Evolutionary conservation across 108 stramenopile species (phyloP).

Genomic region (Cylindrotheca closterium): DNA sequence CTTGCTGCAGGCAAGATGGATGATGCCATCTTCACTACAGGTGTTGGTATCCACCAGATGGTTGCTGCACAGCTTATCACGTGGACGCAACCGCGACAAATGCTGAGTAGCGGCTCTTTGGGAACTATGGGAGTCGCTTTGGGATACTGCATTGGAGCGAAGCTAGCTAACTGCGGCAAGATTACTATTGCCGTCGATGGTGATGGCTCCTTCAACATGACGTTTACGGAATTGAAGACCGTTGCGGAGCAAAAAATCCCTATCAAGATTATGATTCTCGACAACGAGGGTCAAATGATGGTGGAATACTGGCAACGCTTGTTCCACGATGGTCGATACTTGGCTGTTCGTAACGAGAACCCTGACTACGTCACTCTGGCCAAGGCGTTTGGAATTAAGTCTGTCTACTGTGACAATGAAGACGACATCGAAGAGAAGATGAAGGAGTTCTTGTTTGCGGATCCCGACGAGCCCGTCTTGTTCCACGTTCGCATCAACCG

Average conservation of each 20-base stretch:
- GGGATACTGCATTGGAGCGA: conserved; percentile 86
- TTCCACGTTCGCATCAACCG: conserved; percentile 86
- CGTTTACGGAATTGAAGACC: conserved; percentile 91
- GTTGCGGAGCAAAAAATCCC: conserved; percentile 82
- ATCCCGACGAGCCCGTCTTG: conserved; percentile 87
- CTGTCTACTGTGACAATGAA: conserved; percentile 66
- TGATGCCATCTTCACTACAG: conserved; percentile 80
- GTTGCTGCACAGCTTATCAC: conserved; percentile 91
- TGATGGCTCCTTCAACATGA: conserved; percentile 93
- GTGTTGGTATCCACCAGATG: conserved; percentile 94
- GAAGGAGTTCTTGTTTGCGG: conserved; percentile 78
- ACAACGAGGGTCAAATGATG: conserved; percentile 94
- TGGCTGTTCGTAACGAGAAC: conserved; percentile 83
- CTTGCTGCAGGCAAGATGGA: conserved; percentile 70
- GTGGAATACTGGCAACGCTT: conserved; percentile 93
- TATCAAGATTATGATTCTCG: conserved; percentile 87
- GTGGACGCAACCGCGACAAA: conserved; percentile 91
- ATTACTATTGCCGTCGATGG: conserved; percentile 85
- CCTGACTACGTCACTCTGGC: conserved; percentile 81
- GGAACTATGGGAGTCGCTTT: conserved; percentile 92
- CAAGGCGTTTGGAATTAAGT: conserved; percentile 77
- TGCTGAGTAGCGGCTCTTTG: conserved; percentile 85
- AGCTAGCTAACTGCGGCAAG: conserved; percentile 82
- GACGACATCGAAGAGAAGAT: conserved; percentile 81
- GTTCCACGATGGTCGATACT: conserved; percentile 87